Percentiles rank a stretch among this genome's conserved stretches.
Evolutionary conservation across 768 basidiomycete species (phyloP).

Genomic region (Trametes elegans): DNA sequence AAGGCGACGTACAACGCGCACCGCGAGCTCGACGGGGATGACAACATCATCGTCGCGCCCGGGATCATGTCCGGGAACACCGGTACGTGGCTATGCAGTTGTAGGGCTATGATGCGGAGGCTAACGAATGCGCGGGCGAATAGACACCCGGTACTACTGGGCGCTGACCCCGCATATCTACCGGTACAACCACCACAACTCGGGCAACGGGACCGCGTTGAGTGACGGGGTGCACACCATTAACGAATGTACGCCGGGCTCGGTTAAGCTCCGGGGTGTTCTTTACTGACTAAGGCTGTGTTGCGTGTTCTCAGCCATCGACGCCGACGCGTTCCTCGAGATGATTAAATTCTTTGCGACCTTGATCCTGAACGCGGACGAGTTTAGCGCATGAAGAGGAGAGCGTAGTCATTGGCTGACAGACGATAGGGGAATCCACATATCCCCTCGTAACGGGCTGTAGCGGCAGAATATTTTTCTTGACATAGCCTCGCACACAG

Average conservation of each 20-base stretch:
- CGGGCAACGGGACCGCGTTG: conserved; percentile 21
- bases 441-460: no score
- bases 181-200: conserved; percentile 37
- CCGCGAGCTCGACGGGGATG: conserved; percentile 25
- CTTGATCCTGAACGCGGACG: conserved; percentile 45
- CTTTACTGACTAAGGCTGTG: not conserved
- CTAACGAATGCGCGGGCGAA: not conserved
- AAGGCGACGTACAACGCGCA: conserved; percentile 36
- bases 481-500: no score
- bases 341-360: conserved; percentile 43
- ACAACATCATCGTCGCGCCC: conserved; percentile 38
- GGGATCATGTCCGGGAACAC: conserved; percentile 37
- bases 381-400: conserved; percentile 24
- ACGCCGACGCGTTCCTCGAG: conserved; percentile 37
- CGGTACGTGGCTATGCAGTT: conserved; percentile 24
- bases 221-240: conserved; percentile 29
- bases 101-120: not conserved
- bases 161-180: conserved; percentile 45
- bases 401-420: no score
- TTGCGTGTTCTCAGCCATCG: conserved; percentile 19
- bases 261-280: not conserved
- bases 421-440: no score
- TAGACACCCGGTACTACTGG: conserved; percentile 48
- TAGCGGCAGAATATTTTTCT: no score
- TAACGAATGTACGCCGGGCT: conserved; percentile 28